Conservation (phyloP, 805 yeast genomes). For the Wickerhamomyces chaumierensis region DNA sequence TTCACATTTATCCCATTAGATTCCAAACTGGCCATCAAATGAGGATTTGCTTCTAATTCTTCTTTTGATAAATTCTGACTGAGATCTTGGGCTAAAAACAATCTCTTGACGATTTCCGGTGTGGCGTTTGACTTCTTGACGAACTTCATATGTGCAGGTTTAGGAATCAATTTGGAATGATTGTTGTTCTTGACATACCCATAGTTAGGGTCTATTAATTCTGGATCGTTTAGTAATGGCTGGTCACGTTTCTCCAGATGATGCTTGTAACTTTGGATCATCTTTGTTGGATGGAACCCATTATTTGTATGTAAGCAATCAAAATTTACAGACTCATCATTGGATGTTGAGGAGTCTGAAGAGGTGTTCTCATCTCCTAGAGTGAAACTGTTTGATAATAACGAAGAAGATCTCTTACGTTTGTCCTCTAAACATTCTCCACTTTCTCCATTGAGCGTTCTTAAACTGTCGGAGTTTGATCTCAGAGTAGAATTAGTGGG, state of each 20-base stretch:
- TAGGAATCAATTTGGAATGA: slow-evolving; percentile 26
- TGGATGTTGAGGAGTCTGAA: slow-evolving; percentile 5
- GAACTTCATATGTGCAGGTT: slow-evolving; percentile 46
- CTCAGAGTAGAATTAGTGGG: too few relatives aligned
- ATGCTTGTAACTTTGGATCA: not conserved
- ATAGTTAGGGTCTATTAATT: not conserved
- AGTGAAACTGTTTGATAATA: not conserved
- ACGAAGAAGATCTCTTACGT: slow-evolving; percentile 1
- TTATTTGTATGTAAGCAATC: not conserved
- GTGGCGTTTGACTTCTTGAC: slow-evolving; percentile 35
- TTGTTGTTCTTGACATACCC: not conserved
- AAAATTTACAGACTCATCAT: not conserved
- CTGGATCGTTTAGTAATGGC: not conserved
- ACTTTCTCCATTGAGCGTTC: not conserved
- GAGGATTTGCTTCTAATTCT: not conserved
- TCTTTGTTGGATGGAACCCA: slow-evolving; percentile 4
- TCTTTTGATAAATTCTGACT: slow-evolving; percentile 10
- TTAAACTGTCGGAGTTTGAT: too few relatives aligned
- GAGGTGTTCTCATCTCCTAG: slow-evolving; percentile 5
- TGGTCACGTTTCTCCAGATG: not conserved
- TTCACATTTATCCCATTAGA: not conserved
- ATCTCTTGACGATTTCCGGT: slow-evolving; percentile 34
- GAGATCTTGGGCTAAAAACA: slow-evolving; percentile 60
- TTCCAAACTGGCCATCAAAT: not conserved
- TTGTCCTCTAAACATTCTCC: not conserved